phyloP scores from a whole-genome alignment of 1,284 basidiomycete genomes.

The Puccinia polysora region DNA sequence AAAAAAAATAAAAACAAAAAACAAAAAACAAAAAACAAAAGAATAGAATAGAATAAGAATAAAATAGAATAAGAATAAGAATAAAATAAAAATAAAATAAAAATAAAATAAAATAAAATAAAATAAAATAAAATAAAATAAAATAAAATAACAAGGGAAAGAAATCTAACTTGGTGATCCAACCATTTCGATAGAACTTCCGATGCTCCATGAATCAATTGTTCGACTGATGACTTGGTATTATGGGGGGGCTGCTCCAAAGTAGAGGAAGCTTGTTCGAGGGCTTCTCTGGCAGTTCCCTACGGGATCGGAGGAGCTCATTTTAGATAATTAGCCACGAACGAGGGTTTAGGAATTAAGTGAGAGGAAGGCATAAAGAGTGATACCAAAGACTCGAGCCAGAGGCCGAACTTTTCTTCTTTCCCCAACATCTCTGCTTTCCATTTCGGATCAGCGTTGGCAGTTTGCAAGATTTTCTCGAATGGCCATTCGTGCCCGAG shows the following conservation, averaged over 20 bases:
- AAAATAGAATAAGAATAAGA: no score
- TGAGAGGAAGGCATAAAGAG: background rate
- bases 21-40: no score
- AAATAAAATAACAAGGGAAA: no score
- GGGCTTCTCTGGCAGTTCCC: slow-evolving; percentile 48
- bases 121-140: no score
- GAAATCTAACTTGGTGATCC: slow-evolving; percentile 23
- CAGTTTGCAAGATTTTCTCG: slow-evolving; percentile 32
- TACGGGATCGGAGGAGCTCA: slow-evolving; percentile 53
- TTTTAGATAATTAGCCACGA: slow-evolving; percentile 58
- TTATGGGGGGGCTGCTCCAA: background rate
- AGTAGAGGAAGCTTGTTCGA: slow-evolving; percentile 46
- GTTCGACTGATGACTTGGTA: background rate
- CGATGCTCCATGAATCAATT: slow-evolving; percentile 13
- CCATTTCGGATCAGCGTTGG: slow-evolving; percentile 57
- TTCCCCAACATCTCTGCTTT: slow-evolving; percentile 66
- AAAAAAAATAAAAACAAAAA: no score
- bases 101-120: background rate
- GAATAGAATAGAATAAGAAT: no score
- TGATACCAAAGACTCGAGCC: slow-evolving; percentile 63
- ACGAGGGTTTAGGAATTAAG: slow-evolving; percentile 53
- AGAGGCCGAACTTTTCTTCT: slow-evolving; percentile 87
- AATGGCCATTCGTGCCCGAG: slow-evolving; percentile 1
- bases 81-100: background rate
- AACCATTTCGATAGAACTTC: slow-evolving; percentile 39